Evolutionary conservation across 257 asterid species (phyloP).

Genomic region (Solanum medicagineum): DNA sequence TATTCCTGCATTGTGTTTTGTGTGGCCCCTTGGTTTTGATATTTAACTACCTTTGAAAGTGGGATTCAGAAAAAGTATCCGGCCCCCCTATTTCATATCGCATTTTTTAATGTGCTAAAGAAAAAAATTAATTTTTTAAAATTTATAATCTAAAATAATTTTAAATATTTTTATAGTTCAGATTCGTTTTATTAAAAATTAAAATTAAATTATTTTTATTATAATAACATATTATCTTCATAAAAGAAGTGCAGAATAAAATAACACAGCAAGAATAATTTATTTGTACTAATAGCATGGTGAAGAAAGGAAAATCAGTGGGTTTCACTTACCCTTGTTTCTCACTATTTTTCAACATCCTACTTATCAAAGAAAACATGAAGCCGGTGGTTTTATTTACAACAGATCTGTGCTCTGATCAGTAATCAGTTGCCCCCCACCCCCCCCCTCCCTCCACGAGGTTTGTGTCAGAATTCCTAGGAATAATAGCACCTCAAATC

Average conservation of each 20-base stretch:
- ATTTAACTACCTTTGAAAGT: not conserved
- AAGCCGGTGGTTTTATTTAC: not conserved
- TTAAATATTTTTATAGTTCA: too few species aligned
- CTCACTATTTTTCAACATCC: not conserved
- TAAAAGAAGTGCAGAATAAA: too few species aligned
- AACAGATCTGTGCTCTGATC: not conserved
- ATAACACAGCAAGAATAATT: too few species aligned
- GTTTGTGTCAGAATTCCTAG: not conserved
- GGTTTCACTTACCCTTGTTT: not conserved
- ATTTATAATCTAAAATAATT: too few species aligned
- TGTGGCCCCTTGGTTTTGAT: conserved; percentile 29
- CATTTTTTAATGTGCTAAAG: too few species aligned
- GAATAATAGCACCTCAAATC: not conserved
- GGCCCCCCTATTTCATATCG: too few species aligned
- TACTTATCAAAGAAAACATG: not conserved
- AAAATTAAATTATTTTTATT: too few species aligned
- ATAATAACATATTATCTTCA: too few species aligned
- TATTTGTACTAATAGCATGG: too few species aligned
- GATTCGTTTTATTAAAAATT: too few species aligned
- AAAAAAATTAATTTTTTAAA: too few species aligned
- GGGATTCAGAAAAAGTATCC: not conserved
- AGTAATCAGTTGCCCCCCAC: not conserved
- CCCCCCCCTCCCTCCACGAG: not conserved
- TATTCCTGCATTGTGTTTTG: not conserved
- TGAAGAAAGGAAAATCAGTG: not conserved